phyloP scores from a whole-genome alignment of 2,329 filamentous ascomycete genomes.

The Tricladium varicosporioides region DNA sequence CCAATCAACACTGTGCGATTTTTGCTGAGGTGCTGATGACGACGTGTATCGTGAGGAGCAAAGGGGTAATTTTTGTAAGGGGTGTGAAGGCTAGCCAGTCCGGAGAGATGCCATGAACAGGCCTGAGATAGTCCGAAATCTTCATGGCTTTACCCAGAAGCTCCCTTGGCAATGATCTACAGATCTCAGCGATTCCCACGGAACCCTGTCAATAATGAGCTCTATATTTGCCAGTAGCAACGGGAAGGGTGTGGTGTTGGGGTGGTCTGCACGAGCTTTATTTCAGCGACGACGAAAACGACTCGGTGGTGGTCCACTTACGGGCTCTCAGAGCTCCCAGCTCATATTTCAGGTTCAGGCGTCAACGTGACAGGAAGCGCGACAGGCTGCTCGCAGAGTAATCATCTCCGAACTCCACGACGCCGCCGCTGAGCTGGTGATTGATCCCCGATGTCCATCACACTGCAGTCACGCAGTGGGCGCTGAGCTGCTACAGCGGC shows the following conservation, averaged over 20 bases:
- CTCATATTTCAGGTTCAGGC: background rate
- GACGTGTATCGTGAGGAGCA: conserved; percentile 6
- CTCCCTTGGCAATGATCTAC: conserved; percentile 17
- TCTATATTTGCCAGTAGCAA: background rate
- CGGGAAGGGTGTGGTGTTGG: background rate
- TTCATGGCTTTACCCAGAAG: conserved; percentile 8
- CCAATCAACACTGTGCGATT: conserved; percentile 19
- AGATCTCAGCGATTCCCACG: conserved; percentile 17
- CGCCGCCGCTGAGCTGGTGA: background rate
- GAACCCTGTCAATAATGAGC: background rate
- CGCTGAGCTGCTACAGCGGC: too few species aligned
- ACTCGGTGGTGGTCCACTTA: background rate
- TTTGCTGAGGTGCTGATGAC: conserved; percentile 17
- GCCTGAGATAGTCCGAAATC: conserved; percentile 6
- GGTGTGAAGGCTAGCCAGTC: background rate
- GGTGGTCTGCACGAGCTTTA: background rate
- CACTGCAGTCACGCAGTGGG: background rate
- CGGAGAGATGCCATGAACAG: background rate
- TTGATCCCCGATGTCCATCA: conserved; percentile 1
- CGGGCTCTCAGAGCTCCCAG: background rate
- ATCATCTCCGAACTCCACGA: conserved; percentile 19
- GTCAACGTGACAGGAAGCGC: background rate
- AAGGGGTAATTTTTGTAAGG: background rate
- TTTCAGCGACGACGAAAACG: background rate
- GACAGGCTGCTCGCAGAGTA: conserved; percentile 5